Conservation (phyloP, 2,329 filamentous ascomycete genomes). For the Cordyceps javanica region DNA sequence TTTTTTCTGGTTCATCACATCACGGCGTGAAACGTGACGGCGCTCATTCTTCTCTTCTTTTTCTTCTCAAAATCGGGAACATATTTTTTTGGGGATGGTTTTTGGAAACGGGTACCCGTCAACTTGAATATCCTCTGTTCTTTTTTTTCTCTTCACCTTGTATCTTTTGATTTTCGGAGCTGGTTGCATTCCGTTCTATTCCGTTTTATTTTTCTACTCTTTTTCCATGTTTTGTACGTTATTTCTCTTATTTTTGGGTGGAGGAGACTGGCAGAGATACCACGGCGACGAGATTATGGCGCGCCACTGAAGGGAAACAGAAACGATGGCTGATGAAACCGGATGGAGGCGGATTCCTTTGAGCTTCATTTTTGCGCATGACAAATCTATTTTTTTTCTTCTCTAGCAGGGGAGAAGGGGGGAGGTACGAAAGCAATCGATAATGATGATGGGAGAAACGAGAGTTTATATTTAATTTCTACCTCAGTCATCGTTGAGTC, state of each 20-base stretch:
- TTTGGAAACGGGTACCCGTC: no score
- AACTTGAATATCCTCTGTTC: no score
- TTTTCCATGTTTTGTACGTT: not conserved
- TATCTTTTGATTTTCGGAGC: not conserved
- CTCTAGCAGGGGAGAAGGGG: no score
- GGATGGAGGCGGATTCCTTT: not conserved
- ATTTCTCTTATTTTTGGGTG: not conserved
- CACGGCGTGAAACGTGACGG: no score
- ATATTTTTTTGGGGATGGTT: no score
- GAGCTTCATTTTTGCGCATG: not conserved
- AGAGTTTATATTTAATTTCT: not conserved
- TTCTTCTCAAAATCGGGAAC: no score
- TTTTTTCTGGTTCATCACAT: no score
- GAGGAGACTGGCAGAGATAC: constrained; percentile 11
- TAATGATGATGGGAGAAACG: not conserved
- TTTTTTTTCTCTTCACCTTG: not conserved
- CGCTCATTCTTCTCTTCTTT: no score
- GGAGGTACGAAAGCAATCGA: not conserved
- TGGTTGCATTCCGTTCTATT: no score
- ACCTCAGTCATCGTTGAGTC: no score
- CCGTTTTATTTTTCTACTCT: no score
- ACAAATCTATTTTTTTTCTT: not conserved
- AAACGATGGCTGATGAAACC: not conserved
- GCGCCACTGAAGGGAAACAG: constrained; percentile 1
- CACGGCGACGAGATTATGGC: constrained; percentile 1